These are phyloP conservation scores for Jacaranda mimosifolia DNA, from an alignment of 257 asterid species.

Conservation along the genomic window DNA sequence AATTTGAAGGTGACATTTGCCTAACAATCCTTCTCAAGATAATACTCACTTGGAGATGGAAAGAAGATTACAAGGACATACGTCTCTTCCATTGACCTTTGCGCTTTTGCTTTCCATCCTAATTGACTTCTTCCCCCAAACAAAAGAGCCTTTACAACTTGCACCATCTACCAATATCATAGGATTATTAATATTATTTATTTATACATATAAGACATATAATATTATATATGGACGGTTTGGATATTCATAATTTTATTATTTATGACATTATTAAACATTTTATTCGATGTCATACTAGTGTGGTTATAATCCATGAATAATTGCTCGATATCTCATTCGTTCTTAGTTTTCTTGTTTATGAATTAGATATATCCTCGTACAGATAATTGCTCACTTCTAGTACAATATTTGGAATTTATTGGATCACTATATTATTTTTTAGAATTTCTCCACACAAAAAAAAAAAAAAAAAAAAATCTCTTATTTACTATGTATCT, in stretches of 20 bases:
- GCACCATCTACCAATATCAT: not conserved
- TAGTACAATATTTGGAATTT: not conserved
- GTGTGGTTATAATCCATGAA: too few relatives aligned
- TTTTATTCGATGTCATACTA: not conserved
- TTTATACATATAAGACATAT: not conserved
- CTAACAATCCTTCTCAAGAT: slow-evolving; percentile 34
- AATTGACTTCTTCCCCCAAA: slow-evolving; percentile 24
- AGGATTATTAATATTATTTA: not conserved
- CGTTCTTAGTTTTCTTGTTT: too few relatives aligned
- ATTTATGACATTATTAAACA: not conserved
- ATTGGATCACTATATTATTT: not conserved
- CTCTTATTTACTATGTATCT: not conserved
- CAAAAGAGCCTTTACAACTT: slow-evolving; percentile 3
- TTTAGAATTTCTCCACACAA: not conserved
- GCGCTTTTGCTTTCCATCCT: slow-evolving; percentile 39
- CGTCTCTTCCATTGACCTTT: slow-evolving; percentile 60
- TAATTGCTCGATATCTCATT: not conserved
- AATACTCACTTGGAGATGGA: slow-evolving; percentile 18
- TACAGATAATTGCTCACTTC: too few relatives aligned
- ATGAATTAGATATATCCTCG: not conserved
- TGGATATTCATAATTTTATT: not conserved
- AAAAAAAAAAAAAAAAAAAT: too few relatives aligned
- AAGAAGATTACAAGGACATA: slow-evolving; percentile 28
- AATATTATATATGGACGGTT: not conserved
- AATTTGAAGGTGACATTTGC: slow-evolving; percentile 54